Base-by-base conservation (phyloP, 2,329 filamentous ascomycete species). In the Ophiobolus disseminans region DNA sequence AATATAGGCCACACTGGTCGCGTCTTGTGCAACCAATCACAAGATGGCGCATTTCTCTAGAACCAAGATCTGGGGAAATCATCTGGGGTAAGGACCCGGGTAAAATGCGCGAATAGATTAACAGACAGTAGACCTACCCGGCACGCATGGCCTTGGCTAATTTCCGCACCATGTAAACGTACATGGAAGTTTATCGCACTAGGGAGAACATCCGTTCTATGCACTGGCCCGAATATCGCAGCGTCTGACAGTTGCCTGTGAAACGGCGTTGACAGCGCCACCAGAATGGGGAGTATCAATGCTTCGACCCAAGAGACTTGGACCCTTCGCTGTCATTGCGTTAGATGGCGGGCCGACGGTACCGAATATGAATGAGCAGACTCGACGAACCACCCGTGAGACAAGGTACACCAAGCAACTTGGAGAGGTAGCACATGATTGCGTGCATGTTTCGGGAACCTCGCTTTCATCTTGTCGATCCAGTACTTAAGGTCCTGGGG, bases 61-160 rank as follows among this genome's bases (percentile, higher is more conserved):
- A 43, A 34, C 43, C 45, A 32, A 11, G 31, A 34, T 39, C 28
- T 30, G 39, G 47, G 53, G 45, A 50, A 22, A 31, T 28, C 11
- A 41, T 36, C 30, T 46, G 51, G 45, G 46, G 40, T 44, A 36
- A 38, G 36, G 22, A 49, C 35, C 53, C 55, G 55, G 55, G 53
- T 57, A 57, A 58, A 54, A 40, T 45, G 36, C 49, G 35, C 38
- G 45, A 25, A 40, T 58, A 53, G 35, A 56, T 57, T 50, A 46
- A 19, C 11, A 16, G 16, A 21, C 35, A 16, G 22, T 26, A 36
- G 2, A 28, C 39, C 38, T 45, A 41, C 53, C 50, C 36, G 37
- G 50, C 45, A 37, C 21, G 28, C 41, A 28, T 23, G 13, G 16
- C n/a, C 53, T 58, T 58, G 55, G 55, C 53, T 54, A 58, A 58